These are phyloP conservation scores for Colletotrichum viniferum DNA, from an alignment of 2,329 filamentous ascomycete species.

Conservation along the genomic window DNA sequence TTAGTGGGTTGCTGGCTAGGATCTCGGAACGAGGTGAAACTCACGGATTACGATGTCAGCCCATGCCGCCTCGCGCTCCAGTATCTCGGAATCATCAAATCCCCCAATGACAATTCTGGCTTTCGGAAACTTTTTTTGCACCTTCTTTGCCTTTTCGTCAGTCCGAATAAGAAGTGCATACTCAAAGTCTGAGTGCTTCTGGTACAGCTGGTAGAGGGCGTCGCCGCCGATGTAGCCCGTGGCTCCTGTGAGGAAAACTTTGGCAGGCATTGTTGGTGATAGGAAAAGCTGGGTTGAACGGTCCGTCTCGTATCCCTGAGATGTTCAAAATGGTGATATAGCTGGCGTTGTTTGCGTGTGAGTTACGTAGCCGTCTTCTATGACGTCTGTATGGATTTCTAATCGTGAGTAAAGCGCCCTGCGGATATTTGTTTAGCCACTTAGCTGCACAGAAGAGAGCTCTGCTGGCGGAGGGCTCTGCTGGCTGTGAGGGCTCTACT, in stretches of 20 bases:
- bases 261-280: not conserved
- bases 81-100: slow-evolving; percentile 33
- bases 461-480: no score
- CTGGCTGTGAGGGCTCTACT: no score
- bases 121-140: slow-evolving; percentile 25
- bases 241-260: slow-evolving; percentile 21
- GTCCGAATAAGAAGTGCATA: slow-evolving; percentile 22
- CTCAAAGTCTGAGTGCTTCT: slow-evolving; percentile 19
- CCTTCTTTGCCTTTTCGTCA: slow-evolving; percentile 18
- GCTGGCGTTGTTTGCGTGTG: not conserved
- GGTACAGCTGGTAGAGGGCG: slow-evolving; percentile 13
- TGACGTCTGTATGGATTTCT: not conserved
- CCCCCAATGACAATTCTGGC: slow-evolving; percentile 33
- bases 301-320: not conserved
- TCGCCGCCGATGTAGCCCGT: slow-evolving; percentile 28
- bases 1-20: rapidly evolving
- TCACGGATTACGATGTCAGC: slow-evolving; percentile 41
- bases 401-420: not conserved
- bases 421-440: not conserved
- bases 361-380: not conserved
- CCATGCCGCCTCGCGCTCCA: slow-evolving; percentile 32
- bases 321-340: not conserved
- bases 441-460: not conserved
- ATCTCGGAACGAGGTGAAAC: not conserved
- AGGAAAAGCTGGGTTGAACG: not conserved